Evolutionary conservation across 768 basidiomycete genomes (phyloP).

Genomic region (Russula brevipes): DNA sequence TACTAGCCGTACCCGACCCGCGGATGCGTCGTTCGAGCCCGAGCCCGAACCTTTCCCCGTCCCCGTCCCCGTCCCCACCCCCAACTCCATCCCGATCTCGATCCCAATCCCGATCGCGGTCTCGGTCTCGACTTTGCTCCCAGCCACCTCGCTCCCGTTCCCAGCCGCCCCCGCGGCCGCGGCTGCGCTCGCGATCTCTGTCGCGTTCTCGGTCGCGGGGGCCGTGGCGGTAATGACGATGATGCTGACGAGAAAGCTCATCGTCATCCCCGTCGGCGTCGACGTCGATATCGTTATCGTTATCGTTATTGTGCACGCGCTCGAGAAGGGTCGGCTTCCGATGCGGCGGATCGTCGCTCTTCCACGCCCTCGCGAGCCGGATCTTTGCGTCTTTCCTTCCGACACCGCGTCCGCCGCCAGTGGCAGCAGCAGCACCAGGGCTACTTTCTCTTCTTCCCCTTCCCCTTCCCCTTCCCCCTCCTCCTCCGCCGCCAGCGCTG

Average conservation of each 20-base stretch:
- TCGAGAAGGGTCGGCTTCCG: conserved; percentile 14
- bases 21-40: not conserved
- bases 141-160: too few relatives aligned
- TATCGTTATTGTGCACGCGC: not conserved
- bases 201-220: not conserved
- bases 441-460: too few relatives aligned
- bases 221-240: not conserved
- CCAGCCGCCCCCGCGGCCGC: not conserved
- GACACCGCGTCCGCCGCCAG: conserved; percentile 32
- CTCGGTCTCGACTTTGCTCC: conserved; percentile 6
- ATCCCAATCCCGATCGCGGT: conserved; percentile 18
- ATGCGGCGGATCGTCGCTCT: conserved; percentile 7
- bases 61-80: conserved; percentile 6
- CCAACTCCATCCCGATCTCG: conserved; percentile 21
- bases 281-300: not conserved
- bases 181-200: not conserved
- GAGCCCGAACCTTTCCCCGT: conserved; percentile 3
- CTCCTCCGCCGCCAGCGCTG: conserved; percentile 33
- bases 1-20: conserved; percentile 9
- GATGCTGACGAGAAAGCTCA: not conserved
- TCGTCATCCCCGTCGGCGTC: too few relatives aligned
- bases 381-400: conserved; percentile 25
- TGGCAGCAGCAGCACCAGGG: not conserved
- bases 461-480: not conserved
- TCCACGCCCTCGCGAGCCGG: conserved; percentile 25